These are phyloP conservation scores for Telfairia occidentalis DNA, from an alignment of 331 rosid species.

Conservation along the genomic window DNA sequence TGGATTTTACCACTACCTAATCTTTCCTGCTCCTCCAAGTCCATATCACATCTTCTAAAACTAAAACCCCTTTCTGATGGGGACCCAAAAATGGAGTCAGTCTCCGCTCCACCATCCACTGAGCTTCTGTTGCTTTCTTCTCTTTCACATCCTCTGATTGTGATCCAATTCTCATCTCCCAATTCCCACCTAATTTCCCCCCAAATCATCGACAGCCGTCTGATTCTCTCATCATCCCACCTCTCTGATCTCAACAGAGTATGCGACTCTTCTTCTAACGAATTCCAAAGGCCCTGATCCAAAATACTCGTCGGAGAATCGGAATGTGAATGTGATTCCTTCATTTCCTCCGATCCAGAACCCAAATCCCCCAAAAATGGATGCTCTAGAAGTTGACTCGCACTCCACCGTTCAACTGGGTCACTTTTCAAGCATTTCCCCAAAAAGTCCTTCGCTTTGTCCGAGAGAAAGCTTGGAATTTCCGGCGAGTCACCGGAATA, in stretches of 20 bases:
- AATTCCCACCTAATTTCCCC: constrained; percentile 42
- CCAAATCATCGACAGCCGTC: constrained; percentile 39
- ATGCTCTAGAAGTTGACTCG: constrained; percentile 57
- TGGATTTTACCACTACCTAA: constrained; percentile 12
- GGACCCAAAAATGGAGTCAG: constrained; percentile 16
- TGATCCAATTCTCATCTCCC: constrained; percentile 51
- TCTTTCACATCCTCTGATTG: constrained; percentile 25
- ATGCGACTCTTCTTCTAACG: constrained; percentile 45
- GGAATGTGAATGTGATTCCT: constrained; percentile 36
- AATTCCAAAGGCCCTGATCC: constrained; percentile 66
- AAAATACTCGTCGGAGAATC: constrained; percentile 78
- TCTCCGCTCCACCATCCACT: not conserved
- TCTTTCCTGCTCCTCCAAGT: constrained; percentile 10
- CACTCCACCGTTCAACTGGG: constrained; percentile 67
- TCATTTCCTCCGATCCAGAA: constrained; percentile 23
- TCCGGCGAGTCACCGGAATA: constrained; percentile 51
- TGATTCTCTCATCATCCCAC: constrained; percentile 42
- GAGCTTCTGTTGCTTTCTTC: constrained; percentile 13
- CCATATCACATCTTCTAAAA: not conserved
- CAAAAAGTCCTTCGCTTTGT: constrained; percentile 68
- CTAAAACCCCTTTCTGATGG: constrained; percentile 11
- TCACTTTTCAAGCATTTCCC: constrained; percentile 56
- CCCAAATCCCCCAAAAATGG: constrained; percentile 46
- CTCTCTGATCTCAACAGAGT: constrained; percentile 14
- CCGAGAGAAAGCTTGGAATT: constrained; percentile 66